Base-by-base conservation (phyloP, 2,329 filamentous ascomycete species). In the Dactylonectria macrodidyma region DNA sequence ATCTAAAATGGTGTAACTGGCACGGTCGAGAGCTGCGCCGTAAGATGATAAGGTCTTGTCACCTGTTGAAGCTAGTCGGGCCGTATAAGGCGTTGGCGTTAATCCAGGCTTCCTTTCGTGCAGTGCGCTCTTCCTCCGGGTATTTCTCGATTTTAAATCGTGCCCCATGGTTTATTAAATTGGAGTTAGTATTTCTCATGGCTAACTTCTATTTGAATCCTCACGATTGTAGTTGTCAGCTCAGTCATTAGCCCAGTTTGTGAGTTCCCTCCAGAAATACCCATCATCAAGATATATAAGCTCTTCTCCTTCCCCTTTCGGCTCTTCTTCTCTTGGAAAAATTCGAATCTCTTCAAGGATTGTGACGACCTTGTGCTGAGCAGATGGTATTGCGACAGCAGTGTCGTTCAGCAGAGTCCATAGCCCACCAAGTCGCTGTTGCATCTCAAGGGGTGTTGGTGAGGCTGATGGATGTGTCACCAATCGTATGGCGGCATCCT, bases 401-500 rank as follows among this genome's bases (percentile, higher is more conserved):
- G 52, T 61, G 2, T 55, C 46, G 12, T 65, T 70, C 0, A 70
- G 59, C 33, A 70, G 51, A 0, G 65, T 63, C 68, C 68, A 70
- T 14, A 68, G 50, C 1, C 60, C 65, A 7, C 19, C 56, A 2
- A 70, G 51, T 4, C 65, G 57, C 38, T 66, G 65, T 16, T 70
- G 65, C 19, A 66, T 26, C 47, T 70, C 58, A 14, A 68, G 46
- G 12, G 68, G 55, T 5, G 54, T 63, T 1, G 36, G 33, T 1
- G 65, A 50, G 19, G 59, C 19, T 12, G 58, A 59, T 5, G 65
- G 30, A 11, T 66, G 60, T 5, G 46, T 14, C 0, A 59, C 54
- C 24, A 70, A 33, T 11, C 14, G 8, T 5, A 26, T 36, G 3
- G 51, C 52, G 2, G 62, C 51, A 22, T 59, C 19, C 3, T 26